Base-by-base conservation (phyloP, 148 eudicot species). In the Vaccinium macrocarpon region DNA sequence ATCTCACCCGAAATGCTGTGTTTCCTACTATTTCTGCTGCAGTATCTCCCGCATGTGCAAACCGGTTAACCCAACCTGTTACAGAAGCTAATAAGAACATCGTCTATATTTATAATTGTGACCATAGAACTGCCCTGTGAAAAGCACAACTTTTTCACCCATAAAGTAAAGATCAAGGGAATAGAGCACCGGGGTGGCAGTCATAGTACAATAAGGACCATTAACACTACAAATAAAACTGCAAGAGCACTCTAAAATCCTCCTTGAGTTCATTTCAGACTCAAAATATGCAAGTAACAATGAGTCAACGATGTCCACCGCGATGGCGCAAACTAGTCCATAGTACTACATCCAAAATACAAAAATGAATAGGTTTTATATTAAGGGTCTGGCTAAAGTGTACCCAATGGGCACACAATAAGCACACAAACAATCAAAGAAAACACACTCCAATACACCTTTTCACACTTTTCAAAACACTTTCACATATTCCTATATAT, bases 1-100 rank as follows among this genome's bases (percentile, higher is more conserved):
- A 80, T 86, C 98, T 92, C 86, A 94, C 99, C 88, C 91, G 88
- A 78, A 87, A 85, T 61, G 99, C 99, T 29, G 99, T 93, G 90
- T 84, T 94, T 85, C 92, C 99, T 23, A 97, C 98, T 87, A 96
- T 92, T 82, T 96, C 99, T 3, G 86, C 95, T n/a, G 99, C 98
- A 71, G 98, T 87, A 85, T 96, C 99, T 75, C 99, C 99, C 59
- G 95, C 99, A 89, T 96, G 84, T 14, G 99, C 99, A 88, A 96
- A 93, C 86, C 99, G 90, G 87, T 96, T 96, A 61, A 96, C 98
- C 99, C 99, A 96, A 77, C 97, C 99, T 96, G 95, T 79, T 49
- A 71, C 46, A 81, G 46, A 82, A 76, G 55, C 46, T 75, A 76
- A 76, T 66, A 64, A 86, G 85, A 50, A 79, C 66, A 51, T 16